phyloP scores from a whole-genome alignment of 2,329 filamentous ascomycete genomes.

The Exophiala lecanii-corni region DNA sequence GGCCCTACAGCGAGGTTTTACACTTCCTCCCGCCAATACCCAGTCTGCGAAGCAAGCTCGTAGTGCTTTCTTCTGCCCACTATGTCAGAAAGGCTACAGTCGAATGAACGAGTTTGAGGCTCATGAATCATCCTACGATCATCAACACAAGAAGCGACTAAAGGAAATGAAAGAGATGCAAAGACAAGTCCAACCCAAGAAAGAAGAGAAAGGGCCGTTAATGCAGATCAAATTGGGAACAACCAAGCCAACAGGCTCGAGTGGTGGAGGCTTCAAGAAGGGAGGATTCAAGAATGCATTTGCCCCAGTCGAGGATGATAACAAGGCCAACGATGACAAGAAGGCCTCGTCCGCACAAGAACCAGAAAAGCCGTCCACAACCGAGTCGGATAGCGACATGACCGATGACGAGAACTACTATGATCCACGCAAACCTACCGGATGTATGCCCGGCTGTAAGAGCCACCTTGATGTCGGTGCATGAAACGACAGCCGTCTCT shows the following conservation, averaged over 20 bases:
- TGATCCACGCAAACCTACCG: constrained; percentile 49
- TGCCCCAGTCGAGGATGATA: constrained; percentile 29
- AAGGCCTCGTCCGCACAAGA: constrained; percentile 33
- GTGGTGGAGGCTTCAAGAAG: constrained; percentile 54
- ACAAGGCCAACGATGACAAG: constrained; percentile 37
- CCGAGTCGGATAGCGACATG: constrained; percentile 61
- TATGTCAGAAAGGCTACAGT: constrained; percentile 91
- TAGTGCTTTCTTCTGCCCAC: constrained; percentile 74
- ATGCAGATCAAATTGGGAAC: constrained; percentile 33
- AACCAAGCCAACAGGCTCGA: constrained; percentile 33
- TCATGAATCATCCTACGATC: constrained; percentile 90
- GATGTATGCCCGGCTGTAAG: constrained; percentile 40
- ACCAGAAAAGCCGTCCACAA: constrained; percentile 27
- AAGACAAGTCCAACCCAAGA: constrained; percentile 33
- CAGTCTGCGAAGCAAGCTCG: constrained; percentile 69
- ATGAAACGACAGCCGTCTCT: too few relatives aligned
- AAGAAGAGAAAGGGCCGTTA: constrained; percentile 40
- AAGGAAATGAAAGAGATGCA: constrained; percentile 45
- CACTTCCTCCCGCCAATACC: constrained; percentile 47
- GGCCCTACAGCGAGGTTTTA: constrained; percentile 28
- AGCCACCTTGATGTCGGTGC: constrained; percentile 6
- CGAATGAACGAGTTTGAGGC: constrained; percentile 96
- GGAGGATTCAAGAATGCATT: constrained; percentile 78
- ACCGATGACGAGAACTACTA: constrained; percentile 61
- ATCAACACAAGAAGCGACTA: constrained; percentile 76